Evolutionary conservation across 2,329 filamentous ascomycete species (phyloP), one percentile per base, ranked within the genome.

Genomic region (Hymenoscyphus linearis): DNA sequence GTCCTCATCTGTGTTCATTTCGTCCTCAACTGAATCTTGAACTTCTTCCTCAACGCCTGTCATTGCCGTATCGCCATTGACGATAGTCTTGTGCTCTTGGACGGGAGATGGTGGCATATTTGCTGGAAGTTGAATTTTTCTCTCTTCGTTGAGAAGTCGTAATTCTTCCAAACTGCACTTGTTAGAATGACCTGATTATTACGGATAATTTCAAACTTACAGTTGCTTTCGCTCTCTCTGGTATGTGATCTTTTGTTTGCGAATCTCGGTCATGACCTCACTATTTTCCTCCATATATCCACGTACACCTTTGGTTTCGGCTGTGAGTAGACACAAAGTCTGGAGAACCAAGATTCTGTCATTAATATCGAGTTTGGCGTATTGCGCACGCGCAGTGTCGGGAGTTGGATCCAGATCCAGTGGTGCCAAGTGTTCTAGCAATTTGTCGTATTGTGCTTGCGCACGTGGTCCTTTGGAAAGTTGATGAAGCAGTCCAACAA

Each of bases 221-320:
- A 80, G 78, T 74, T 83, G 80, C 67, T 87, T 87, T 65, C 89
- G 86, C 68, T 89, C 85, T 66, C 92, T 85, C 76, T 98, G 93
- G 76, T 86, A 89, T 66, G 96, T 91, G 64, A 97, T 96, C 78
- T 96, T 97, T 73, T 96, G 90, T 75, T 99, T 99, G 56, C 95
- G 87, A 71, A 96, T 91, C 59, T 87, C 85, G 1, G 95, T 99
- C 93, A 98, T 97, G 59, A 91, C 90, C 71, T 93, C 90, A 66
- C 89, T 91, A 76, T 93, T 96, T 65, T 93, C 88, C 67, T 96
- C 91, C 80, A 99, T 89, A 72, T 96, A 96, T 16, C 85, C 87
- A 58, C 93, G 87, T 67, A 98, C 84, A 2, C 89, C 87, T 72
- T 91, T 93, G 0, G 95, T 97, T 70, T 92, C 88, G 60, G 93